Conservation (phyloP, 306 rosid species). For the Canavalia gladiata region DNA sequence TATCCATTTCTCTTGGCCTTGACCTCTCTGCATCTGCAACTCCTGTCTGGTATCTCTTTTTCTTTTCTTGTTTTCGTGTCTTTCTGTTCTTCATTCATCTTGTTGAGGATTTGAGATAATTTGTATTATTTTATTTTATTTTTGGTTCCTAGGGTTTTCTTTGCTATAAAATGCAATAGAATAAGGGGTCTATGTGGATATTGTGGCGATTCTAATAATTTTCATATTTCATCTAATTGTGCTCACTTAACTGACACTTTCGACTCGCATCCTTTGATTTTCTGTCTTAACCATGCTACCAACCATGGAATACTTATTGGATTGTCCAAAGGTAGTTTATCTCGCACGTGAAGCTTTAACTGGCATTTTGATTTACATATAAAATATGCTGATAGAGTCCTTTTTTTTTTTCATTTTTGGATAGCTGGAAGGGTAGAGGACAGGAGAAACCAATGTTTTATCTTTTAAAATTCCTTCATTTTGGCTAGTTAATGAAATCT, state of each 20-base stretch:
- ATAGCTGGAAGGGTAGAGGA: constrained; percentile 3
- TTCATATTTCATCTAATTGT: constrained; percentile 13
- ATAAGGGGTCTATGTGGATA: background rate
- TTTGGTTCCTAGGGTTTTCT: background rate
- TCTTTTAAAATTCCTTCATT: constrained; percentile 19
- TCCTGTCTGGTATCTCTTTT: constrained; percentile 55
- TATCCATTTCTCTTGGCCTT: constrained; percentile 46
- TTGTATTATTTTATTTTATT: background rate
- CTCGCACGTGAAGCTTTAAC: background rate
- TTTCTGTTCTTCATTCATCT: background rate
- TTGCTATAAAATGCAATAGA: background rate
- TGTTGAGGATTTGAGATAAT: constrained; percentile 20
- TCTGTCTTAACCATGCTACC: constrained; percentile 20
- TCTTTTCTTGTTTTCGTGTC: background rate
- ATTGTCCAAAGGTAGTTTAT: constrained; percentile 9
- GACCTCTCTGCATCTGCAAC: constrained; percentile 57
- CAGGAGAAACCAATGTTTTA: background rate
- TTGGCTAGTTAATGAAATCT: constrained; percentile 7
- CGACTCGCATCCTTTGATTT: background rate
- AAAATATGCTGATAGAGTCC: background rate
- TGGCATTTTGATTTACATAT: background rate
- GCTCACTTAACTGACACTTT: constrained; percentile 12
- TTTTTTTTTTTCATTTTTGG: background rate
- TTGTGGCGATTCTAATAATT: constrained; percentile 16
- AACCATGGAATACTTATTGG: background rate